A percentile compares a stretch with the other conserved stretches of the same genome.
These are phyloP conservation scores for Colletotrichum graminicola DNA, from an alignment of 2,329 filamentous ascomycete species.

Conservation along the genomic window DNA sequence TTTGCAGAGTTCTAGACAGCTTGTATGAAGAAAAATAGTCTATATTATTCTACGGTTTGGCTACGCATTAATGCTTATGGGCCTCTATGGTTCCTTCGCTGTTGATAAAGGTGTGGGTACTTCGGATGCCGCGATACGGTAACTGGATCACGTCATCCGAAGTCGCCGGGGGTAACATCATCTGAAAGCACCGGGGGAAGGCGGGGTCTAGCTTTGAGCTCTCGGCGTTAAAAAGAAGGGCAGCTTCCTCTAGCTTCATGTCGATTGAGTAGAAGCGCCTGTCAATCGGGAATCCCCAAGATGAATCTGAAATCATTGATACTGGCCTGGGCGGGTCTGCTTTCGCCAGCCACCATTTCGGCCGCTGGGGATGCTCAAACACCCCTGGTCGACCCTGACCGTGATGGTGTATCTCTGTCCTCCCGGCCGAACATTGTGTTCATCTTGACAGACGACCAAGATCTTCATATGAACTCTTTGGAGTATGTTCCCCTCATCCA, in stretches of 20 bases:
- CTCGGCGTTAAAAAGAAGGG: neutral
- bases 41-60: neutral
- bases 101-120: conserved; percentile 7
- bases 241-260: neutral
- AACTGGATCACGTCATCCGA: conserved; percentile 35
- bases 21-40: neutral
- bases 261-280: neutral
- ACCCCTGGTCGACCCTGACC: conserved; percentile 22
- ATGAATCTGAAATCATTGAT: conserved; percentile 14
- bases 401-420: conserved; percentile 19
- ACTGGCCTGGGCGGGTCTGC: conserved; percentile 12
- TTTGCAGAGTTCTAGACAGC: neutral
- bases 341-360: conserved; percentile 2
- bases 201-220: neutral
- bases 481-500: too few species aligned
- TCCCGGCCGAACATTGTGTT: too few species aligned
- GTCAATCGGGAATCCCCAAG: neutral
- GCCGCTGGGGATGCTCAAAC: conserved; percentile 17
- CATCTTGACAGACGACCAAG: too few species aligned
- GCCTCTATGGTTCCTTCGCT: neutral
- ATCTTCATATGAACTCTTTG: too few species aligned
- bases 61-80: too few species aligned
- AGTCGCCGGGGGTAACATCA: conserved; percentile 17
- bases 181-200: neutral
- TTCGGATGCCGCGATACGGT: conserved; percentile 15